Evolutionary conservation across 2,329 filamentous ascomycete genomes (phyloP).

Genomic region (Ceratocystis lukuohia): DNA sequence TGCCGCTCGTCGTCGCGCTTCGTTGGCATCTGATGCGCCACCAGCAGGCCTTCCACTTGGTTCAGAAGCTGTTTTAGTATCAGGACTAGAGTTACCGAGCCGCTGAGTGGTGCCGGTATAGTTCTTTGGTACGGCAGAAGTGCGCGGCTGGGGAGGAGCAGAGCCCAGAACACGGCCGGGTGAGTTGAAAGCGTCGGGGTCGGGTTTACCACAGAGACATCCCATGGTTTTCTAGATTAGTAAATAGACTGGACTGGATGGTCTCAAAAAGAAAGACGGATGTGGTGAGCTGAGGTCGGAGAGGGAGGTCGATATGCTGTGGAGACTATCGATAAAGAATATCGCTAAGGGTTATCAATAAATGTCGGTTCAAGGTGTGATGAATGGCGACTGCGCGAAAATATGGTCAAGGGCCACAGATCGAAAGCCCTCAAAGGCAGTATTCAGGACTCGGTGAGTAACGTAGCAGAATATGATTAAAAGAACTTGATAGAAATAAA

Average conservation of each 20-base stretch:
- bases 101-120: constrained; percentile 12
- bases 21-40: constrained; percentile 13
- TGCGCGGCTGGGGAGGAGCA: constrained; percentile 31
- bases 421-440: not conserved
- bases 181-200: constrained; percentile 53
- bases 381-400: not conserved
- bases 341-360: too few relatives aligned
- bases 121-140: constrained; percentile 38
- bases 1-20: constrained; percentile 15
- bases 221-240: constrained; percentile 47
- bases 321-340: not conserved
- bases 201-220: constrained; percentile 67
- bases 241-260: not conserved
- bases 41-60: not conserved
- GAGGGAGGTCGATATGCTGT: not conserved
- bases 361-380: too few relatives aligned
- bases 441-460: not conserved
- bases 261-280: not conserved
- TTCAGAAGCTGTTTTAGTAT: not conserved
- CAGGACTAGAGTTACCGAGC: not conserved
- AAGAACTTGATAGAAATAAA: not conserved
- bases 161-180: constrained; percentile 61
- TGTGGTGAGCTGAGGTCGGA: not conserved
- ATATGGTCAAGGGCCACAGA: not conserved
- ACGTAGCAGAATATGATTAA: not conserved